Base-by-base conservation (phyloP, 352 stramenopile genomes). In the Ochromonadaceae sp. region DNA sequence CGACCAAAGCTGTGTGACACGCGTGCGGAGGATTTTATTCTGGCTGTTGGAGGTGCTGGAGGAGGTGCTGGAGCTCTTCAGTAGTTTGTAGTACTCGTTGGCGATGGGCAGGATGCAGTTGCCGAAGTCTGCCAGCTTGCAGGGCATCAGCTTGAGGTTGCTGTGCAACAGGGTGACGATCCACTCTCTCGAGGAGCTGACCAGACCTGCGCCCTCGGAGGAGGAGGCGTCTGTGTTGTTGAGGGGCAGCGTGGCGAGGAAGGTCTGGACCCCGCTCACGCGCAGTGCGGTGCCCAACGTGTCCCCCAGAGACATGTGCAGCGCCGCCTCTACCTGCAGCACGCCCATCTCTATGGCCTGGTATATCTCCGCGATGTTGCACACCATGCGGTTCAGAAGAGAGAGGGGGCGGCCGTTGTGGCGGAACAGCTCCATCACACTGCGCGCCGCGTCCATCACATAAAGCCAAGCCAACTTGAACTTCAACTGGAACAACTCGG, bases 1-100 rank as follows among this genome's bases (percentile, higher is more conserved):
- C 31, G 55, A 47, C 55, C 55, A 63, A 5, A 63, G 22, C 35
- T 63, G 55, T 7, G 52, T 22, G 9, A 63, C 35, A 7, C 28
- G 10, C 15, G 17, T 50, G 3, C 22, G 3, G 7, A 63, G 9
- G 7, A 63, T 9, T 5, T 36, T 57, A 9, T 30, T 10, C 28
- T 57, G 48, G 3, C 17, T 31, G 20, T 49, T 35, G 28, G 22
- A 42, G 25, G 41, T 17, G 47, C 14, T 20, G 22, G 47, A 22
- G 22, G 14, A 14, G 25, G 22, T 31, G 12, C 22, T 15, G 47
- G 22, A 14, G 17, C 15, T 22, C 38, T 31, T 22, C 47, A 15
- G 47, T 14, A 56, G 5, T 35, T 34, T 56, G 22, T 53, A 25
- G 35, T 32, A 50, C 4, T 28, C 4, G 20, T 30, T 25, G 20